These are phyloP conservation scores for Venturia carpophila DNA, from an alignment of 2,329 filamentous ascomycete genomes.

Conservation along the genomic window DNA sequence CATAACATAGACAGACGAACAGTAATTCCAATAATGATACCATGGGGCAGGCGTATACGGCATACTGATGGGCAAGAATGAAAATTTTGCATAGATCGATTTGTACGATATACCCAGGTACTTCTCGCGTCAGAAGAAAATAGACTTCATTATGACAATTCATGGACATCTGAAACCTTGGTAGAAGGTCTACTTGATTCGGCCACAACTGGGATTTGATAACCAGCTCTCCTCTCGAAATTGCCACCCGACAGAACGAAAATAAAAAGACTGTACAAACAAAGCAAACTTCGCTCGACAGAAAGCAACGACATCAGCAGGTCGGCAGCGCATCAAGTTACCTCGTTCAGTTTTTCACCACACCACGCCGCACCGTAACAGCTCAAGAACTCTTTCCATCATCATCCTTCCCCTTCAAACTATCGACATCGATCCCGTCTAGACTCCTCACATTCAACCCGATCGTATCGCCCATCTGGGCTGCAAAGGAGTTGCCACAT, in stretches of 20 bases:
- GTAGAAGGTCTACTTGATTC: too few relatives aligned
- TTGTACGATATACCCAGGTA: conserved; percentile 8
- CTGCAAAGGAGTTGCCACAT: conserved; percentile 27
- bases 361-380: background rate
- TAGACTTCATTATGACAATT: background rate
- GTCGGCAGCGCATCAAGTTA: too few relatives aligned
- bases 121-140: background rate
- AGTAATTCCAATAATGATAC: background rate
- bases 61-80: background rate
- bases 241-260: too few relatives aligned
- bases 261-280: too few relatives aligned
- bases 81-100: background rate
- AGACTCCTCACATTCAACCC: conserved; percentile 29
- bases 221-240: too few relatives aligned
- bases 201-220: too few relatives aligned
- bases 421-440: conserved; percentile 26
- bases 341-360: too few relatives aligned
- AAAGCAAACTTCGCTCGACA: background rate
- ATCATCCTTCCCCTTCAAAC: conserved; percentile 21
- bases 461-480: conserved; percentile 19
- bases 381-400: conserved; percentile 10
- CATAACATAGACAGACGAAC: background rate
- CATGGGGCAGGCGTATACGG: background rate
- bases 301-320: background rate
- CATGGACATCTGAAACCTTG: background rate